Base-by-base conservation (phyloP, 805 yeast species). In the Candida tammaniensis region DNA sequence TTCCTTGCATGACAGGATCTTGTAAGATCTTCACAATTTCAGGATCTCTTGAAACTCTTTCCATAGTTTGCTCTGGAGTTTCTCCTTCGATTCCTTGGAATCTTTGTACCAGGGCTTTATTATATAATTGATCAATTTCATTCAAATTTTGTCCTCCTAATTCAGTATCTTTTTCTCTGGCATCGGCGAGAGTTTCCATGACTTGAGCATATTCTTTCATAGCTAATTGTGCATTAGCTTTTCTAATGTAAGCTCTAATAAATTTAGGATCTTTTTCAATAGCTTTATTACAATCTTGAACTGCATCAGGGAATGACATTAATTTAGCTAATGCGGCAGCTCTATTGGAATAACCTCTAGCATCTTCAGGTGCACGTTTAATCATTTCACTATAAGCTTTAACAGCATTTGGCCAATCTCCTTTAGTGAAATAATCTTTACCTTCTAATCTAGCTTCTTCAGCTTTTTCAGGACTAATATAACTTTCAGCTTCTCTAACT, bases 371-470 rank as follows among this genome's bases (percentile, higher is more conserved):
- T n/a, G 89, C 88, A 60, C 99, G 84, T 67, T 88, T 86, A 51
- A 91, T 72, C 89, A 93, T 93, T 66, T 93, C 98, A 31, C 94
- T 74, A 65, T 93, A 93, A 4, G 95, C 84, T 59, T 85, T 84
- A 27, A 93, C 96, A 15, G 98, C 97, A 46, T 72, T 80, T 44
- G 98, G 98, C 96, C 96, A 91, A 62, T 91, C 96, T 31, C 86
- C 93, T 49, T 85, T 82, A 40, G 83, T 78, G 75, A 93, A 93
- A 54, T 61, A 78, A 16, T 85, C 91, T 62, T 86, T 91, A 60
- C 99, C 99, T 61, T 80, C 74, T 42, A 87, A 70, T 66, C 98
- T 84, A 16, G 98, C 97, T 58, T 80, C 91, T 61, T 91, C 98
- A 7, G 98, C 97, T 65, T 86, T 81, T 49, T 71, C 96, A 23